Percentiles rank a stretch among this genome's conserved stretches.
Evolutionary conservation across 768 basidiomycete species (phyloP).

Genomic region (Polyporus arcularius): DNA sequence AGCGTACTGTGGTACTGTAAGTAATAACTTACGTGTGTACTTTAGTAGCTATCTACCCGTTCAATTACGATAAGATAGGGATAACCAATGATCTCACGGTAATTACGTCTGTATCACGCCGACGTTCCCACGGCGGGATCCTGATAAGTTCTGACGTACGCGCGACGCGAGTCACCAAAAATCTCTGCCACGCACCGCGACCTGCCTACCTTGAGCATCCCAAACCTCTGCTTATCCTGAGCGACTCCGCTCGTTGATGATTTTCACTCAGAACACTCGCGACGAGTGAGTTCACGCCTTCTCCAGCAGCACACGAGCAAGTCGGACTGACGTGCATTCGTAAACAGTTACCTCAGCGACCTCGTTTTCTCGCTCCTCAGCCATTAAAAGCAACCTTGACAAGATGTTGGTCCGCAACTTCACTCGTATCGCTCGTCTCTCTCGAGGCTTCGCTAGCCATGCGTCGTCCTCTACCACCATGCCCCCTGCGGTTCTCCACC

Average conservation of each 20-base stretch:
- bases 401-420: constrained; percentile 63
- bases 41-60: not conserved
- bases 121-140: constrained; percentile 8
- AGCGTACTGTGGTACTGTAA: not conserved
- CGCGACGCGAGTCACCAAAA: constrained; percentile 17
- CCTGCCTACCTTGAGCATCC: not conserved
- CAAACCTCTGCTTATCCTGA: constrained; percentile 14
- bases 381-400: constrained; percentile 32
- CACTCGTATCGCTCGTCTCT: constrained; percentile 48
- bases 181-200: constrained; percentile 15
- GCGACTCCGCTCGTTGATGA: constrained; percentile 56
- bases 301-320: not conserved
- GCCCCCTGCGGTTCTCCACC: constrained; percentile 80
- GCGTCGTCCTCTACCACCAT: constrained; percentile 41
- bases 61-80: not conserved
- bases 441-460: constrained; percentile 70
- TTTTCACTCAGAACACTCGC: constrained; percentile 83
- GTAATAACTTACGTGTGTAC: not conserved
- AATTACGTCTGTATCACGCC: not conserved
- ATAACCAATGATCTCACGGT: not conserved
- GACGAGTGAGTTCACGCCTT: constrained; percentile 66
- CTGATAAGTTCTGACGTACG: constrained; percentile 14
- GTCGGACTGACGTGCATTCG: constrained; percentile 26
- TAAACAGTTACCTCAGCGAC: constrained; percentile 81
- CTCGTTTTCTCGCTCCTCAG: constrained; percentile 79